Evolutionary conservation across 176 grass and related monocot species (phyloP).

Genomic region (Canna indica): DNA sequence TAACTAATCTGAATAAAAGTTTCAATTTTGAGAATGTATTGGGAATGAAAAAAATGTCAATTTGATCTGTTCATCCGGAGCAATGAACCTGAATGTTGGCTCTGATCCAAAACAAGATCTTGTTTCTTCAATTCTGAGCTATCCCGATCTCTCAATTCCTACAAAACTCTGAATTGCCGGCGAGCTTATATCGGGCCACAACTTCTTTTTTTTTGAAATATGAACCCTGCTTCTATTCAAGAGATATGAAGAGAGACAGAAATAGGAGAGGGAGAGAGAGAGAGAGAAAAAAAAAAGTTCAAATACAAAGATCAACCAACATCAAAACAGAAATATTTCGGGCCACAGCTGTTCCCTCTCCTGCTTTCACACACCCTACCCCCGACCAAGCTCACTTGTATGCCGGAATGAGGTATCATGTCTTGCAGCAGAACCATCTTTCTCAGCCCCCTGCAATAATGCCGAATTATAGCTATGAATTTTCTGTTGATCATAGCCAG

Average conservation of each 20-base stretch:
- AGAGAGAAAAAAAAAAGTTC: too few relatives aligned
- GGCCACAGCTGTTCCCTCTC: too few relatives aligned
- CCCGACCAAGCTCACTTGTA: slow-evolving; percentile 21
- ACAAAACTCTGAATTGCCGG: too few relatives aligned
- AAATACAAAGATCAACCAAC: too few relatives aligned
- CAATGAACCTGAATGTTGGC: not conserved
- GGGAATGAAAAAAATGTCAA: too few relatives aligned
- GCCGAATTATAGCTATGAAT: slow-evolving; percentile 70
- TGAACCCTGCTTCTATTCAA: too few relatives aligned
- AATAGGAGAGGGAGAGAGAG: too few relatives aligned
- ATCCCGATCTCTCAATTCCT: slow-evolving; percentile 33
- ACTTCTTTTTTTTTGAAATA: too few relatives aligned
- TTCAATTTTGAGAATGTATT: not conserved
- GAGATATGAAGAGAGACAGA: too few relatives aligned
- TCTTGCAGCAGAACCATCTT: slow-evolving; percentile 43
- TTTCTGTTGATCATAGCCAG: slow-evolving; percentile 37
- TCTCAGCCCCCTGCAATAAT: slow-evolving; percentile 20
- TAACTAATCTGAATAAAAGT: slow-evolving; percentile 4
- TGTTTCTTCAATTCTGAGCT: slow-evolving; percentile 19
- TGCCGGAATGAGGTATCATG: slow-evolving; percentile 64
- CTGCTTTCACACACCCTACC: not conserved
- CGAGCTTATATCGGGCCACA: too few relatives aligned
- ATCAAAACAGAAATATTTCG: too few relatives aligned
- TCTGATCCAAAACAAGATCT: not conserved
- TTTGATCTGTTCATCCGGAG: not conserved